These are phyloP conservation scores for Spatholobus suberectus DNA, from an alignment of 306 rosid genomes.

Conservation along the genomic window DNA sequence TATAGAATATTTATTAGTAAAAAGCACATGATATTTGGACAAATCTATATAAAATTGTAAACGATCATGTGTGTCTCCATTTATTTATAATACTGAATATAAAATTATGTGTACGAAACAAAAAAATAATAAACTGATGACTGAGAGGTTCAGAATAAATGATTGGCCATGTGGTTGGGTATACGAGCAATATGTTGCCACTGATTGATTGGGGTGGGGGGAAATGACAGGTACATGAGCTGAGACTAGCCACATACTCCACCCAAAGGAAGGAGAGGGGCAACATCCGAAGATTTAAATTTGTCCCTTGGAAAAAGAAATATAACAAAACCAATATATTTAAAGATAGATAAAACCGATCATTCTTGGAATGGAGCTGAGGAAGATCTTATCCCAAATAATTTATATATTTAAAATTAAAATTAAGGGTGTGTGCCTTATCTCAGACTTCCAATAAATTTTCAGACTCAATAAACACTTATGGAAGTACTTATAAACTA, in stretches of 20 bases:
- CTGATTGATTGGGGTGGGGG: slow-evolving; percentile 8
- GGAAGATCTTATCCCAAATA: slow-evolving; percentile 13
- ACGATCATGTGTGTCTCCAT: neutral
- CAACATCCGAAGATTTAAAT: slow-evolving; percentile 28
- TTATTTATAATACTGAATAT: neutral
- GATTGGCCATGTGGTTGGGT: slow-evolving; percentile 51
- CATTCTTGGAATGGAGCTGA: slow-evolving; percentile 38
- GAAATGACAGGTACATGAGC: slow-evolving; percentile 26
- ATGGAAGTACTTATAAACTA: no score
- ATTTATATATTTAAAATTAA: no score
- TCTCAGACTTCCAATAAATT: no score
- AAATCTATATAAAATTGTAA: neutral
- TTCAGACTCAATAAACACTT: no score
- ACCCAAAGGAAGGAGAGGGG: slow-evolving; percentile 32
- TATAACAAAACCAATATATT: neutral
- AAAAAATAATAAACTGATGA: neutral
- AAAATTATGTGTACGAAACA: neutral
- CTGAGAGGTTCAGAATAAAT: slow-evolving; percentile 42
- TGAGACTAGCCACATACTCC: slow-evolving; percentile 39
- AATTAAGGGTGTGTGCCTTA: no score
- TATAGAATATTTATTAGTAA: neutral
- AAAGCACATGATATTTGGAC: neutral
- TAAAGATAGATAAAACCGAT: neutral
- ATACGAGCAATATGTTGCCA: slow-evolving; percentile 22
- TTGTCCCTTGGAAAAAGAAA: slow-evolving; percentile 23